Conservation (phyloP, 1,284 basidiomycete genomes). For the Cutaneotrichosporon sp. region DNA sequence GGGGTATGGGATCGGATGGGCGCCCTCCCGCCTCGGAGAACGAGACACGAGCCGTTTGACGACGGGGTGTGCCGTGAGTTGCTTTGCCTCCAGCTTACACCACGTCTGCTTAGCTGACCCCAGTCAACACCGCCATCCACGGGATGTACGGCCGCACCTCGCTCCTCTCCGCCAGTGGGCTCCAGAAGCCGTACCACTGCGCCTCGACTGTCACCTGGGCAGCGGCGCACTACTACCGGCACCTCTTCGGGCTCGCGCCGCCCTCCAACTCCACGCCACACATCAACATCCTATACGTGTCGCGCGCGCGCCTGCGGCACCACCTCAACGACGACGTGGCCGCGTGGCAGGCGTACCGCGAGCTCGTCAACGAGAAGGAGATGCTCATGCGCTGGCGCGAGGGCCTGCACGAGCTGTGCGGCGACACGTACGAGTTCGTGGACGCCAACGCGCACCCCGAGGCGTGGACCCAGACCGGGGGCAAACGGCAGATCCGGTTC, state of each 20-base stretch:
- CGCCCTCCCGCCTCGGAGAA: slow-evolving; percentile 44
- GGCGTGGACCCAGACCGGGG: slow-evolving; percentile 25
- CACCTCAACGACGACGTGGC: slow-evolving; percentile 39
- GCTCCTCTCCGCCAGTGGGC: slow-evolving; percentile 44
- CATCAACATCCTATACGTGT: slow-evolving; percentile 49
- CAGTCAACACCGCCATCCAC: slow-evolving; percentile 47
- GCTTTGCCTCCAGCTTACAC: neutral
- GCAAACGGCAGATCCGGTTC: slow-evolving; percentile 32
- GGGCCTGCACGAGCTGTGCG: slow-evolving; percentile 32
- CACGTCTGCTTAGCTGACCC: neutral
- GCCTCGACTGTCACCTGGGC: slow-evolving; percentile 48
- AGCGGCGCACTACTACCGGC: slow-evolving; percentile 47
- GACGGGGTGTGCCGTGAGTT: slow-evolving; percentile 43
- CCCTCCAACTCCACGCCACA: neutral
- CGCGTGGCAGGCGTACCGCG: slow-evolving; percentile 40
- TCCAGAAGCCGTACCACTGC: slow-evolving; percentile 33
- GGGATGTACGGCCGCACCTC: slow-evolving; percentile 45
- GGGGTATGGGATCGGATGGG: slow-evolving; percentile 49
- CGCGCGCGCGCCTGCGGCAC: slow-evolving; percentile 38
- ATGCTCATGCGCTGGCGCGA: slow-evolving; percentile 28
- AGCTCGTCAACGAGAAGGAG: slow-evolving; percentile 44
- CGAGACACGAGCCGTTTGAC: slow-evolving; percentile 43
- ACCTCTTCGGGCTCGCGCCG: slow-evolving; percentile 37
- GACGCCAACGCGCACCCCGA: slow-evolving; percentile 38
- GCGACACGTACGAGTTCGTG: slow-evolving; percentile 32